Conservation (phyloP, 768 basidiomycete species). For the Naganishia vaughanmartiniae region DNA sequence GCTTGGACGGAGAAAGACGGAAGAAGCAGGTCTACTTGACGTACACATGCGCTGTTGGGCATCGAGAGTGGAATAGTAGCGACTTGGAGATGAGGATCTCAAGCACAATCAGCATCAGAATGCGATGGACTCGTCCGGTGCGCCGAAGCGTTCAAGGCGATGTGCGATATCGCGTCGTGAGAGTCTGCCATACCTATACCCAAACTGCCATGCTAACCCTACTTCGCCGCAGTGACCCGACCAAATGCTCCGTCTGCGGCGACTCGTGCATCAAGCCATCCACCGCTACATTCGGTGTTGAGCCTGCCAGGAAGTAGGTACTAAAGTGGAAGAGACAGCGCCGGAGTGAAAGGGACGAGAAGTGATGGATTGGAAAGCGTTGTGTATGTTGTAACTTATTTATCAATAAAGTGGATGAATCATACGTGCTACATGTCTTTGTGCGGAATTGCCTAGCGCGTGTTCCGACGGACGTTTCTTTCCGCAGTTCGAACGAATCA, state of each 20-base stretch:
- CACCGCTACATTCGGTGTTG: conserved; percentile 25
- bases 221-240: conserved; percentile 9
- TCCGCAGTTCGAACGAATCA: too few species aligned
- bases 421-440: background rate
- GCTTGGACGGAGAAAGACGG: too few species aligned
- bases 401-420: background rate
- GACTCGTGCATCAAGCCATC: conserved; percentile 28
- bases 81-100: too few species aligned
- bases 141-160: too few species aligned
- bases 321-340: too few species aligned
- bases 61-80: background rate
- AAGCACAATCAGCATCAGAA: too few species aligned
- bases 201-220: background rate
- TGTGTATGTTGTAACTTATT: background rate
- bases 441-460: background rate
- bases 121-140: too few species aligned
- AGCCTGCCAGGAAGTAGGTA: conserved; percentile 24
- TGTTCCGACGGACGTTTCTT: background rate
- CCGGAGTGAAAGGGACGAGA: background rate
- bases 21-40: background rate
- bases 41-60: background rate
- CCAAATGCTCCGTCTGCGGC: conserved; percentile 26
- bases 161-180: too few species aligned
- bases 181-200: too few species aligned
- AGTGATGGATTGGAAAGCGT: background rate